These are phyloP conservation scores for Penicillium sp. DNA, from an alignment of 2,329 filamentous ascomycete species.

Conservation along the genomic window DNA sequence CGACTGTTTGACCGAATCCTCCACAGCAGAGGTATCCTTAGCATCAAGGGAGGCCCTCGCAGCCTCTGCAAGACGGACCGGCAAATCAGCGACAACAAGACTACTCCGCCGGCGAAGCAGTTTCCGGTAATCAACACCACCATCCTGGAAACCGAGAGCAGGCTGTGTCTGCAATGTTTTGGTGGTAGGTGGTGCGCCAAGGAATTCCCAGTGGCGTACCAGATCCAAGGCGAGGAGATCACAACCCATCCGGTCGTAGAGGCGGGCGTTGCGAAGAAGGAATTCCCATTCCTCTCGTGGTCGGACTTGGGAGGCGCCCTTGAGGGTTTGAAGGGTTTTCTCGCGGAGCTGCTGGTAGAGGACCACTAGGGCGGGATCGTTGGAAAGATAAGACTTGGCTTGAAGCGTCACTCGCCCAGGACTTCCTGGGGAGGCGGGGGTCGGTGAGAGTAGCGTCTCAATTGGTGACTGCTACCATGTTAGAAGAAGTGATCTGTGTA, in stretches of 20 bases:
- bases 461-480: slow-evolving; percentile 68
- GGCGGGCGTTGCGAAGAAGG: slow-evolving; percentile 77
- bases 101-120: slow-evolving; percentile 72
- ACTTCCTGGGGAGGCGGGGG: slow-evolving; percentile 58
- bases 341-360: slow-evolving; percentile 84
- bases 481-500: not conserved
- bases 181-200: slow-evolving; percentile 24
- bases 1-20: slow-evolving; percentile 35
- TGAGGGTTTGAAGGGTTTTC: slow-evolving; percentile 77
- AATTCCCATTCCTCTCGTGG: slow-evolving; percentile 85
- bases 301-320: slow-evolving; percentile 79
- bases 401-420: slow-evolving; percentile 62
- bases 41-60: slow-evolving; percentile 41
- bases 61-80: slow-evolving; percentile 43
- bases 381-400: slow-evolving; percentile 78
- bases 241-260: slow-evolving; percentile 91
- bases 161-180: slow-evolving; percentile 41
- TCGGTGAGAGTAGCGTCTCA: slow-evolving; percentile 62
- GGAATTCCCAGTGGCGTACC: slow-evolving; percentile 57
- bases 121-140: slow-evolving; percentile 62
- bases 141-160: slow-evolving; percentile 27
- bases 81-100: slow-evolving; percentile 73
- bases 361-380: slow-evolving; percentile 86
- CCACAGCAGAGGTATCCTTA: slow-evolving; percentile 12
- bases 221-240: slow-evolving; percentile 85